These are phyloP conservation scores for Dendrobium chrysotoxum DNA, from an alignment of 106 monocot species.

Conservation along the genomic window DNA sequence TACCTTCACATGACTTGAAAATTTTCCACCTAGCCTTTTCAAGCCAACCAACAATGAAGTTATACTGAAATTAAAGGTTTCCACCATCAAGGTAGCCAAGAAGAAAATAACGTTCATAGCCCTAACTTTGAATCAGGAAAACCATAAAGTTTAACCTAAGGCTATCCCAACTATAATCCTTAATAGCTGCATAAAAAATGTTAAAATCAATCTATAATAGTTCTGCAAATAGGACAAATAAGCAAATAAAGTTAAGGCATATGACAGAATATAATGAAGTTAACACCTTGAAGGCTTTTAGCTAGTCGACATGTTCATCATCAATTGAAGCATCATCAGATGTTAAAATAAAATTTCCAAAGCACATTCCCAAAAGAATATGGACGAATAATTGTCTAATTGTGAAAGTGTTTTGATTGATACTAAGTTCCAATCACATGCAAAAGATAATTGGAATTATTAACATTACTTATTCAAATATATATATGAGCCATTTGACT, in stretches of 20 bases:
- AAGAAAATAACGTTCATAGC: neutral
- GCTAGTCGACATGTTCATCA: constrained; percentile 74
- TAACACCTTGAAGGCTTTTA: constrained; percentile 94
- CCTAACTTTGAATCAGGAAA: neutral
- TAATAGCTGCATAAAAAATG: neutral
- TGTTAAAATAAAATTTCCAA: too few species aligned
- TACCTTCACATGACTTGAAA: neutral
- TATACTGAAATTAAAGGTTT: neutral
- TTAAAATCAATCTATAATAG: neutral
- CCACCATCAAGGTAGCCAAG: neutral
- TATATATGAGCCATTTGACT: too few species aligned
- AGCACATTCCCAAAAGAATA: too few species aligned
- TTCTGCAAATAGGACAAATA: neutral
- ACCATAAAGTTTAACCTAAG: neutral
- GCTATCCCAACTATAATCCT: neutral
- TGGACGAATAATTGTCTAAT: too few species aligned
- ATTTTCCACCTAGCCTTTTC: neutral
- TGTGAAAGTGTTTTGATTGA: too few species aligned
- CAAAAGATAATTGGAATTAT: too few species aligned
- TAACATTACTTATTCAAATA: too few species aligned
- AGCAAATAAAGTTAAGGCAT: neutral
- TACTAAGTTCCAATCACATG: too few species aligned
- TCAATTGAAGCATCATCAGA: constrained; percentile 72
- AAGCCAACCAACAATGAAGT: too few species aligned
- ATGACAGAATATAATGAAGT: neutral